Base-by-base conservation (phyloP, 2,329 filamentous ascomycete species). In the Paraphaeosphaeria sporulosa region DNA sequence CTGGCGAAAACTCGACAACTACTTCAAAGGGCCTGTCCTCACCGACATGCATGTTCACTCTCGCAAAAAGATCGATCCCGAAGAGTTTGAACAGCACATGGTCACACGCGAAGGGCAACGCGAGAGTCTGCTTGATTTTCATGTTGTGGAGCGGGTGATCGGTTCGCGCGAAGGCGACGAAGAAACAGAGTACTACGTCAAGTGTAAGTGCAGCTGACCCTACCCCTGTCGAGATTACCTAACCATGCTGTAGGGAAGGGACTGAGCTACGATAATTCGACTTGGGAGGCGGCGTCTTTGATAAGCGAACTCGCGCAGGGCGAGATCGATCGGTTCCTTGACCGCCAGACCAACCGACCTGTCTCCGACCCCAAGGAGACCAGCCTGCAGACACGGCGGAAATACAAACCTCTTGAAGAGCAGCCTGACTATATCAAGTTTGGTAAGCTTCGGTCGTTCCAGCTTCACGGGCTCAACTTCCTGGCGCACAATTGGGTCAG, bases 401-500 rank as follows among this genome's bases (percentile, higher is more conserved):
- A 73, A 59, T 78, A 75, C 53, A 68, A 73, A 44, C 74, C 72
- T 57, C 93, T 96, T 65, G 90, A 91, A 63, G 87, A 88, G 59
- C 94, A 98, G 71, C 95, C 95, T 0, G 85, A 86, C 36, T 99
- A 97, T 74, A 89, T 99, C 78, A 86, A 89, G 66, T 87, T 88
- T 67, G 95, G 95, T 46, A 87, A 95, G 76, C 86, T 99, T 55
- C 90, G 95, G 67, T 90, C 94, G 65, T 99, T 99, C 76, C 96
- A 99, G 79, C 86, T 98, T 70, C 92, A 90, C 66, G 95, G 96
- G 32, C 83, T 99, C 62, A 98, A 98, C 81, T 99, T 97, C 78
- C 83, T 99, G 64, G 92, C 92, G 48, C 93, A 96, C 79, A 97
- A 98, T 79, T 99, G 96, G 96, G 92, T 91, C 55, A 90, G 91